Evolutionary conservation across 345 rosid genomes (phyloP).

Genomic region (Cardiospermum halicacabum): DNA sequence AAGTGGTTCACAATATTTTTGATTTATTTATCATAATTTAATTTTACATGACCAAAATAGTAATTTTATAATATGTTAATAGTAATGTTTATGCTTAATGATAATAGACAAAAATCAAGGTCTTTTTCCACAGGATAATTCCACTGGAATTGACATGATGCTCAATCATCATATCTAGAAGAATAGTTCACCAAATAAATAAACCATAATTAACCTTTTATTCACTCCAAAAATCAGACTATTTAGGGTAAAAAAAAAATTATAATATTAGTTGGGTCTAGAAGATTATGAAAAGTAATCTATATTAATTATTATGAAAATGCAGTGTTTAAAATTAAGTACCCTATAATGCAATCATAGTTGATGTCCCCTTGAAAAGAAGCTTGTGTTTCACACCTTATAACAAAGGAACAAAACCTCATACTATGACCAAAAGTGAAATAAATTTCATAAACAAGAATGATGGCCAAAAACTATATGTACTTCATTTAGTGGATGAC

Average conservation of each 20-base stretch:
- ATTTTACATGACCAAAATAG: too few species aligned
- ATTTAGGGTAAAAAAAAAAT: too few species aligned
- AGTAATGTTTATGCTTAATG: constrained; percentile 12
- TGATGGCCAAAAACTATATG: constrained; percentile 3
- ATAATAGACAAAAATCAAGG: constrained; percentile 4
- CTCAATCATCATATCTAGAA: constrained; percentile 44
- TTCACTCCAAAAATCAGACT: constrained; percentile 9
- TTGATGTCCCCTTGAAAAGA: constrained; percentile 31
- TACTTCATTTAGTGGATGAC: too few species aligned
- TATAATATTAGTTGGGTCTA: too few species aligned
- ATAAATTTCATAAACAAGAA: constrained; percentile 37
- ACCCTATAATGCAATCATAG: constrained; percentile 41
- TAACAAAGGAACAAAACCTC: constrained; percentile 9
- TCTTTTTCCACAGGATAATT: constrained; percentile 21
- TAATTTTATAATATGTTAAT: too few species aligned
- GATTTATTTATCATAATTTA: too few species aligned
- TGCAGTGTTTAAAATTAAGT: constrained; percentile 22
- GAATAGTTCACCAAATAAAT: constrained; percentile 21
- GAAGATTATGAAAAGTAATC: too few species aligned
- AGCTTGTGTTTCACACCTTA: constrained; percentile 49
- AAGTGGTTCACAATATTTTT: too few species aligned
- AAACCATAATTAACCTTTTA: background rate
- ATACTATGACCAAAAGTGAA: background rate
- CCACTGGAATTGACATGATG: constrained; percentile 41
- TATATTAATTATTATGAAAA: too few species aligned